Evolutionary conservation across 2,329 filamentous ascomycete species (phyloP).

Genomic region (Trichoderma sp.): DNA sequence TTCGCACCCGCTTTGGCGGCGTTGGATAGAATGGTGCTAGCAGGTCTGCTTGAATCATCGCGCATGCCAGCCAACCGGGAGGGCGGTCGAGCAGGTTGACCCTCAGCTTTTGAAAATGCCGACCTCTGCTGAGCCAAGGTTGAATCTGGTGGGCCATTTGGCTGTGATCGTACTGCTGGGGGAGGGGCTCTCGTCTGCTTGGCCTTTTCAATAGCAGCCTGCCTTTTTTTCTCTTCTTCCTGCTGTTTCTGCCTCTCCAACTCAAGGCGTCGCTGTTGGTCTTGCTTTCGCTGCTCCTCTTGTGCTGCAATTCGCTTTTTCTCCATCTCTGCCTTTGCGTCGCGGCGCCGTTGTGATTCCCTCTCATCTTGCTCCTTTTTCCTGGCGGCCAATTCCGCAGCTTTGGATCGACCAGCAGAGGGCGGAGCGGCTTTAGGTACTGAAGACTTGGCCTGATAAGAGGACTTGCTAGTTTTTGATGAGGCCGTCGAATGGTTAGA

Average conservation of each 20-base stretch:
- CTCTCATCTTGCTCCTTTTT: conserved; percentile 85
- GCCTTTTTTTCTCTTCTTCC: conserved; percentile 67
- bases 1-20: conserved; percentile 64
- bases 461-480: conserved; percentile 65
- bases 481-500: conserved; percentile 39
- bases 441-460: conserved; percentile 58
- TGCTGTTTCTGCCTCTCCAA: conserved; percentile 60
- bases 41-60: conserved; percentile 60
- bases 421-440: conserved; percentile 54
- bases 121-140: conserved; percentile 33
- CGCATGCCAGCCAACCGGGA: conserved; percentile 59
- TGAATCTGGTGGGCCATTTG: conserved; percentile 51
- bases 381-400: conserved; percentile 71
- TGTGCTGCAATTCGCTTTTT: conserved; percentile 67
- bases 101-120: conserved; percentile 32
- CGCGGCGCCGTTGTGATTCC: conserved; percentile 73
- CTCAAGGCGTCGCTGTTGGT: conserved; percentile 59
- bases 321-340: conserved; percentile 78
- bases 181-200: conserved; percentile 64
- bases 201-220: conserved; percentile 61
- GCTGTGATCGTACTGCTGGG: conserved; percentile 55
- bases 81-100: conserved; percentile 42
- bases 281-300: conserved; percentile 62
- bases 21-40: conserved; percentile 60
- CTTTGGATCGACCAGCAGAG: conserved; percentile 65